phyloP scores from a whole-genome alignment of 805 yeast species.

The Cyberlindnera xishuangbannaensis region DNA sequence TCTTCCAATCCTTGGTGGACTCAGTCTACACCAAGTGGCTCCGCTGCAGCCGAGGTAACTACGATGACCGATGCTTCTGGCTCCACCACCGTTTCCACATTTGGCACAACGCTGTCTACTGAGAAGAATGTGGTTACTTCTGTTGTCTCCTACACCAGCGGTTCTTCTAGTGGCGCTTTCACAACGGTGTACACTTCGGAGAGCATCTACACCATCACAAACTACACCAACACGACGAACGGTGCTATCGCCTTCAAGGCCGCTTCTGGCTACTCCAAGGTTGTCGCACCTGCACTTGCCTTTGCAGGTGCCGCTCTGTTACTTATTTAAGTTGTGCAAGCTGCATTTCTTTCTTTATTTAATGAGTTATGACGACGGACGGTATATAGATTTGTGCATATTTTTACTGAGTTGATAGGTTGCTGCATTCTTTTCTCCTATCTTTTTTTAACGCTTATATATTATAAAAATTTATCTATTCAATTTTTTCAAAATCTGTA shows the following conservation, averaged over 20 bases:
- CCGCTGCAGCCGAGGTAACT: constrained; percentile 5
- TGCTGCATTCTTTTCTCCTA: too few species aligned
- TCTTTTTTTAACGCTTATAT: too few species aligned
- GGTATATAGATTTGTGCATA: too few species aligned
- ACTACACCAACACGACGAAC: constrained; percentile 12
- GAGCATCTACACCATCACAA: constrained; percentile 10
- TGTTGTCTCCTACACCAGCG: constrained; percentile 9
- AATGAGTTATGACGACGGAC: too few species aligned
- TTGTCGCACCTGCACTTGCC: constrained; percentile 10
- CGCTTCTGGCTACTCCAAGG: constrained; percentile 3
- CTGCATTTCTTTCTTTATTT: too few species aligned
- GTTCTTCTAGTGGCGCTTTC: constrained; percentile 12
- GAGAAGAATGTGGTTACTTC: constrained; percentile 11
- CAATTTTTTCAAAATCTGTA: too few species aligned
- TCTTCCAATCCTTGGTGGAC: constrained; percentile 9
- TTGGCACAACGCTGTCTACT: constrained; percentile 11
- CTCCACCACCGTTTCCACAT: constrained; percentile 10
- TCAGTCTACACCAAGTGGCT: constrained; percentile 3
- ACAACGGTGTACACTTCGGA: constrained; percentile 14
- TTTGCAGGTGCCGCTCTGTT: constrained; percentile 14
- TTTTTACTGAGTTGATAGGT: too few species aligned
- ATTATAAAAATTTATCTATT: too few species aligned
- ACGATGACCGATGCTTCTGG: constrained; percentile 9
- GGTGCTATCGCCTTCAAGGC: constrained; percentile 10
- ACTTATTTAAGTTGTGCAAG: too few species aligned